Base-by-base conservation (phyloP, 2,329 filamentous ascomycete species). In the Decorospora gaudefroyi region DNA sequence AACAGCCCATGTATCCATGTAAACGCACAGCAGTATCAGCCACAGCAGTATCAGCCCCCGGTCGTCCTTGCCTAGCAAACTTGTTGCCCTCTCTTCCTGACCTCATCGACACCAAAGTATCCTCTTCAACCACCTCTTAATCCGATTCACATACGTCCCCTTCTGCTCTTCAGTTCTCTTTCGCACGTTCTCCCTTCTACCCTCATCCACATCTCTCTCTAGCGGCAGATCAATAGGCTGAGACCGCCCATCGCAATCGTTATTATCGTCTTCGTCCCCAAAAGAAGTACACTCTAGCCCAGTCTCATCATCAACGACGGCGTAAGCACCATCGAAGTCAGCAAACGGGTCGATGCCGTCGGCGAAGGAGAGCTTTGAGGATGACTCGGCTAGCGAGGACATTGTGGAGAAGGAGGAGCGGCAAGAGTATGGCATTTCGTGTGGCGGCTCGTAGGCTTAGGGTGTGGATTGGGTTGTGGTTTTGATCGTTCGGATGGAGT, bases 351-450 rank as follows among this genome's bases (percentile, higher is more conserved):
- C 28, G 5, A 4, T 9, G 5, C 18, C 10, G 7, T 16, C 6
- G 3, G 11, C 2, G 2, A 3, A 6, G 11, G 28, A 28, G 5
- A 17, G 5, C 16, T 38, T 17, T 11, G 34, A 38, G 7, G 11
- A n/a, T 9, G 41, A n/a, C n/a, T n/a, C 33, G 4, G 22, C 17
- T 12, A 44, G 32, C 8, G 34, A 44, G 13, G 33, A 4, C 41
- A 38, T 44, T 6, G 41, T 44, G 6, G 41, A 27, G 11, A 38
- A 44, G 6, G 41, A 44, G 3, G 34, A 44, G 22, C 22, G 22
- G 10, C 22, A 38, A 10, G 41, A 44, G 22, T 33, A 16, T 12
- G 12, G n/a, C 34, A 38, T 44, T 5, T 19, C n/a, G 17, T 9
- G 8, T 1, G 1, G 19, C 10, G 12, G 17, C 16, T 18, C n/a